A percentile compares a stretch with the other conserved stretches of the same genome.
Conservation (phyloP, 148 eudicot species). For the Fagopyrum tataricum region DNA sequence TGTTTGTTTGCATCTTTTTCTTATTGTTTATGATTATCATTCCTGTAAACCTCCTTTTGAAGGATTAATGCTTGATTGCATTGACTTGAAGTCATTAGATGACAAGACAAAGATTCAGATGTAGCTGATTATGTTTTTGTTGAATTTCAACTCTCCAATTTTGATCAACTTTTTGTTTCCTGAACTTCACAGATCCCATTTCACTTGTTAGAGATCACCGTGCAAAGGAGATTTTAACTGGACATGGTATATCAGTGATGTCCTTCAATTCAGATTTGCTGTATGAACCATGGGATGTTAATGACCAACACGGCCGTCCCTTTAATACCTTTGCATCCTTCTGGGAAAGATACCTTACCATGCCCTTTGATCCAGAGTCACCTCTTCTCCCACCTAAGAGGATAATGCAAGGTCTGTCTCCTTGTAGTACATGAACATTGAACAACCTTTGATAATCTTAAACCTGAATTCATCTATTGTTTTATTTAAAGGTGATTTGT, state of each 20-base stretch:
- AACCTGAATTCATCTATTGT: no score
- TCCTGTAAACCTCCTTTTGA: no score
- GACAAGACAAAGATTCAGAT: no score
- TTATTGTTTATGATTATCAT: no score
- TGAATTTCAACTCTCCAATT: background rate
- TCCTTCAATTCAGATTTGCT: constrained; percentile 94
- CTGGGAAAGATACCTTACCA: constrained; percentile 95
- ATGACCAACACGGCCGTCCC: constrained; percentile 61
- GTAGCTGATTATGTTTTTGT: background rate
- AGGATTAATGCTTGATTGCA: no score
- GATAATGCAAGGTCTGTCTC: constrained; percentile 55
- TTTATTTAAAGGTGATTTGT: constrained; percentile 51
- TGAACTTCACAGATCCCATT: constrained; percentile 58
- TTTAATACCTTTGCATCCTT: constrained; percentile 69
- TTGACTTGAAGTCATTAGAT: no score
- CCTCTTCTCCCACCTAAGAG: constrained; percentile 96
- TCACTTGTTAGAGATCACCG: constrained; percentile 96
- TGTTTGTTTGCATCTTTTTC: background rate
- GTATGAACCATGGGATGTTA: constrained; percentile 95
- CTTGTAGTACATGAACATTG: no score
- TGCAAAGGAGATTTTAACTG: constrained; percentile 69
- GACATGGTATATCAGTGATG: constrained; percentile 64
- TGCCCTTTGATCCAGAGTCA: constrained; percentile 94
- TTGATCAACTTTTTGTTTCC: background rate
- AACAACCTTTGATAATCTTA: no score